Base-by-base conservation (phyloP, 148 eudicot species). In the Limonium bicolor region DNA sequence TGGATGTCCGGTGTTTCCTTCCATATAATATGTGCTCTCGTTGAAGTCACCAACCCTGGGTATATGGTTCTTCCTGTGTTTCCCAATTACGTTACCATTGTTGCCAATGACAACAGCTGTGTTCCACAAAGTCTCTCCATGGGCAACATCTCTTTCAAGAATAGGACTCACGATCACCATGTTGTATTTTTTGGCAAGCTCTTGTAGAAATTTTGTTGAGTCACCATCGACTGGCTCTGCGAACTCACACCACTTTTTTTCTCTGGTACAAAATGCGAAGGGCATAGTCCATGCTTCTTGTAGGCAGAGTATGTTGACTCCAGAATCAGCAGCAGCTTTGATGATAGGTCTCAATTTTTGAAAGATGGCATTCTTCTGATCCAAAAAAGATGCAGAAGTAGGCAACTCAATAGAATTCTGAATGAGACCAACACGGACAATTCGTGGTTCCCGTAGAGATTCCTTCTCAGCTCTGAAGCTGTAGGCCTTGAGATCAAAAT, bases 251-350 rank as follows among this genome's bases (percentile, higher is more conserved):
- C 97, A 88, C 48, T 76, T 75, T 60, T 88, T 88, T 64, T 88
- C 97, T 17, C 94, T 81, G 31, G 97, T 88, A 58, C 97, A 88
- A 59, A 88, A 80, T 46, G 87, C 97, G 68, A 88, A 88, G 30
- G 97, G 97, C 97, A 88, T 84, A 31, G 62, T 84, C 97, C 97
- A 88, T 53, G 92, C 94, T 60, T 88, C 97, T 73, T 88, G 97
- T 55, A 88, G 54, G 58, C 97, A 83, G 50, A 88, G 60, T 36
- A 88, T 60, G 41, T 88, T 88, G 61, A 88, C 97, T 57, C 97
- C 94, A 9, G 94, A 71, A 47, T 71, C 60, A 54, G 92, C 97
- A n/a, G 97, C 97, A 41, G 87, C 75, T 43, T 88, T 92, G 45
- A 88, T 80, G 22, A 88, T 74, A 42, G 92, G 94, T 46, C 61